Evolutionary conservation across 176 grass and related monocot genomes (phyloP).

Genomic region (Raddia distichophylla): DNA sequence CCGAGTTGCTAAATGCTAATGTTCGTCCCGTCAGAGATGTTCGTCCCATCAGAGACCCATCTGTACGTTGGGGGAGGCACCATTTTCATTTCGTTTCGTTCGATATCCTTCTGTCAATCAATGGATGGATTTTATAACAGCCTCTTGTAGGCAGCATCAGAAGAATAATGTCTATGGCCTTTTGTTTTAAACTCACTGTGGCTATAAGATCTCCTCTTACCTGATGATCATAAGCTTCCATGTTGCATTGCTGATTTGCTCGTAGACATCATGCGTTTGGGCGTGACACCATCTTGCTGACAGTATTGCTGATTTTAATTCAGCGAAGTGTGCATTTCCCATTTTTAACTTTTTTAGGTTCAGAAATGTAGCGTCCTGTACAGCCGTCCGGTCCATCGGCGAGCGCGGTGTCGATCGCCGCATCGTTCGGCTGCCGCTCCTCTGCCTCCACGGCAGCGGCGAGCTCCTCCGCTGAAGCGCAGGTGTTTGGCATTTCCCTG

Average conservation of each 20-base stretch:
- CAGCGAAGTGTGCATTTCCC: neutral
- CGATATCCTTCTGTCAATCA: constrained; percentile 33
- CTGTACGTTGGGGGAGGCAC: constrained; percentile 24
- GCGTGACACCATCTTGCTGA: neutral
- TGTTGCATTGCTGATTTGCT: neutral
- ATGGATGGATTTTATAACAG: constrained; percentile 45
- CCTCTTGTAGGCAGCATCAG: constrained; percentile 40
- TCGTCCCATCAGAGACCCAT: constrained; percentile 31
- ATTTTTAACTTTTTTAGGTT: too few relatives aligned
- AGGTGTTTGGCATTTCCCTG: too few relatives aligned
- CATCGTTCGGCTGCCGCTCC: too few relatives aligned
- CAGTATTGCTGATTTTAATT: neutral
- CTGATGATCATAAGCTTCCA: neutral
- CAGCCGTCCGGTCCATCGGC: too few relatives aligned
- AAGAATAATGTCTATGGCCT: constrained; percentile 41
- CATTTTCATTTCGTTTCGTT: constrained; percentile 30
- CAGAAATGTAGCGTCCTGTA: too few relatives aligned
- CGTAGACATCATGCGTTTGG: neutral
- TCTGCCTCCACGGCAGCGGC: too few relatives aligned
- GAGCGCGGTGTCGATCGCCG: too few relatives aligned
- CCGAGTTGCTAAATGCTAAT: constrained; percentile 38
- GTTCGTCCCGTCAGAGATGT: constrained; percentile 28
- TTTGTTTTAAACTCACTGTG: neutral
- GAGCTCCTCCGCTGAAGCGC: too few relatives aligned
- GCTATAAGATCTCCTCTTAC: neutral